Evolutionary conservation across 345 rosid genomes (phyloP).

Genomic region (Lumnitzera racemosa): DNA sequence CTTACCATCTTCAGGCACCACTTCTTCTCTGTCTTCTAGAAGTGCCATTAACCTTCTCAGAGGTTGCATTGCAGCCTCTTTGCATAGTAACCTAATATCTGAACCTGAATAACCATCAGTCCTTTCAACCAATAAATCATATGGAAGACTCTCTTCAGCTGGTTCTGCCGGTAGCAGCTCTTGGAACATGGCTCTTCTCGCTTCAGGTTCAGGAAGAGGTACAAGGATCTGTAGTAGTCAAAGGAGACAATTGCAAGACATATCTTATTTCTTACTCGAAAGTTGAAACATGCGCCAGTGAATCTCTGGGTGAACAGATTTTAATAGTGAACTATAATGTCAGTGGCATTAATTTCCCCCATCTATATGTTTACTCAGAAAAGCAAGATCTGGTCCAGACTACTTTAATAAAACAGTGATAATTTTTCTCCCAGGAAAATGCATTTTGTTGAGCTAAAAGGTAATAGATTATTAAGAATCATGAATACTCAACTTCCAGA

Average conservation of each 20-base stretch:
- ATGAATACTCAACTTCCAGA: too few species aligned
- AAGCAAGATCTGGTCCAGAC: too few species aligned
- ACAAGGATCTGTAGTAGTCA: constrained; percentile 75
- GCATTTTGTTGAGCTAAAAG: too few species aligned
- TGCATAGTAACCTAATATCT: constrained; percentile 79
- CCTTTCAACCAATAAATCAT: constrained; percentile 61
- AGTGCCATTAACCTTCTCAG: constrained; percentile 60
- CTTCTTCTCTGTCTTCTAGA: constrained; percentile 55
- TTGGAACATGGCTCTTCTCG: constrained; percentile 89
- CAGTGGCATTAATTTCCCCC: too few species aligned
- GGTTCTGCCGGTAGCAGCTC: constrained; percentile 55
- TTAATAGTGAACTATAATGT: too few species aligned
- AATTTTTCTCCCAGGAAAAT: too few species aligned
- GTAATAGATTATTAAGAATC: too few species aligned
- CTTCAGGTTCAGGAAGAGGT: constrained; percentile 93
- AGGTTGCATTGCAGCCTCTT: constrained; percentile 98
- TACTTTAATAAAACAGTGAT: too few species aligned
- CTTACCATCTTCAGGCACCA: constrained; percentile 77
- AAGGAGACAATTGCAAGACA: constrained; percentile 12
- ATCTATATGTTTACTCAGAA: too few species aligned
- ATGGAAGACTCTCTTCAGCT: constrained; percentile 60
- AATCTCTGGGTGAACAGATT: too few species aligned
- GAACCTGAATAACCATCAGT: constrained; percentile 91
- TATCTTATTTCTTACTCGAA: neutral
- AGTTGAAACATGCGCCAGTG: too few species aligned